phyloP scores from a whole-genome alignment of 495 filamentous ascomycete species.

The Aspergillus asperescens region DNA sequence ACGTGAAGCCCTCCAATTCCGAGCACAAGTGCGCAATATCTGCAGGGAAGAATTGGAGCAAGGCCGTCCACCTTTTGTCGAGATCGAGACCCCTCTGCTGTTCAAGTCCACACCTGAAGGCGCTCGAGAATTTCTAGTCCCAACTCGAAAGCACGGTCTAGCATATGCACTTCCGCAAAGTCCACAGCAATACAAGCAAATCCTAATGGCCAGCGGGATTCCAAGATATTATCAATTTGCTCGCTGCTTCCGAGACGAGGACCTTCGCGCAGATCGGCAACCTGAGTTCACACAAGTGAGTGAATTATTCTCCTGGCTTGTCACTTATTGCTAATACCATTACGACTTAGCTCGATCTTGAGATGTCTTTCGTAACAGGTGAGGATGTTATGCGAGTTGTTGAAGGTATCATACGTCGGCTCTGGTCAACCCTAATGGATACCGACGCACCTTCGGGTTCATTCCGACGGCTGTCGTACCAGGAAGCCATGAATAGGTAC shows the following conservation, averaged over 20 bases:
- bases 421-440: slow-evolving; percentile 49
- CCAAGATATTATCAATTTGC: slow-evolving; percentile 85
- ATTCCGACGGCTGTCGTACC: slow-evolving; percentile 63
- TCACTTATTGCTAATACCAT: slow-evolving; percentile 5
- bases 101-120: slow-evolving; percentile 99
- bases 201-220: slow-evolving; percentile 88
- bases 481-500: slow-evolving; percentile 71
- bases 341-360: slow-evolving; percentile 67
- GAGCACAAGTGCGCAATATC: slow-evolving; percentile 43
- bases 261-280: slow-evolving; percentile 86
- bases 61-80: slow-evolving; percentile 51
- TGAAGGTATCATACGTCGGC: slow-evolving; percentile 55
- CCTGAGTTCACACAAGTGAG: slow-evolving; percentile 92
- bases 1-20: slow-evolving; percentile 56
- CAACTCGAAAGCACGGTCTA: slow-evolving; percentile 65
- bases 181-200: slow-evolving; percentile 98
- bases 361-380: slow-evolving; percentile 78
- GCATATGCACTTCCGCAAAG: slow-evolving; percentile 94
- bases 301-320: neutral
- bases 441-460: slow-evolving; percentile 35
- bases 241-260: slow-evolving; percentile 92
- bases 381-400: slow-evolving; percentile 67
- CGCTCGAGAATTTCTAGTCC: slow-evolving; percentile 92
- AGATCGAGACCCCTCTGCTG: slow-evolving; percentile 86
- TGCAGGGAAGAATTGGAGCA: slow-evolving; percentile 50